Evolutionary conservation across 495 filamentous ascomycete genomes (phyloP).

Genomic region (Massariosphaeria phaeospora): DNA sequence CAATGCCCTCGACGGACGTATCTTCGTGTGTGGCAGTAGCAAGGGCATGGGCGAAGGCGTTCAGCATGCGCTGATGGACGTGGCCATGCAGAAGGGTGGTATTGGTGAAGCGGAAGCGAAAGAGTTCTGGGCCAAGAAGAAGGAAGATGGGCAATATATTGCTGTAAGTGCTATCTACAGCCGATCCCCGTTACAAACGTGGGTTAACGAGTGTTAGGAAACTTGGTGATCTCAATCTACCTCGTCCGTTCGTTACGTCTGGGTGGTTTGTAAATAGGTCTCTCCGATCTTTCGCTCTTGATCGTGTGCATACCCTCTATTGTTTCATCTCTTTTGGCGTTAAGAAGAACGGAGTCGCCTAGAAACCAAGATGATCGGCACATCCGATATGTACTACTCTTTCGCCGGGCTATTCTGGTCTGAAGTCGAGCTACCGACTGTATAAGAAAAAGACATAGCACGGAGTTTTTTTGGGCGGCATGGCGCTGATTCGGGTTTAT

Average conservation of each 20-base stretch:
- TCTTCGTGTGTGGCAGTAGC: constrained; percentile 91
- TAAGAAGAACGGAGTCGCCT: no score
- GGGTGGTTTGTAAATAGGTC: not conserved
- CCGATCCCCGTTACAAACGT: not conserved
- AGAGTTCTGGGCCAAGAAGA: constrained; percentile 45
- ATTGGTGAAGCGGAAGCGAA: constrained; percentile 48
- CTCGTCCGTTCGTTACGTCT: not conserved
- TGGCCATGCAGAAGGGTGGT: constrained; percentile 57
- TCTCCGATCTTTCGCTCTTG: not conserved
- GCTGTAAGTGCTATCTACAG: constrained; percentile 30
- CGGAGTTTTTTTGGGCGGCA: no score
- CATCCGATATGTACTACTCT: no score
- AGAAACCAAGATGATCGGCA: no score
- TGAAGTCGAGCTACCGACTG: no score
- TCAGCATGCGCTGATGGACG: constrained; percentile 48
- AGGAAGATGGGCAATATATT: constrained; percentile 42
- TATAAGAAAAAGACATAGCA: no score
- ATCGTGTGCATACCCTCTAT: not conserved
- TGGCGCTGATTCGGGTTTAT: no score
- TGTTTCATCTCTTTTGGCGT: not conserved
- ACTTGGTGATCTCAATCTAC: constrained; percentile 18
- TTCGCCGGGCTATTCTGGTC: no score
- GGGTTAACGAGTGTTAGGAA: constrained; percentile 17
- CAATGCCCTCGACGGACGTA: constrained; percentile 83
- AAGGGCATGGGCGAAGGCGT: constrained; percentile 98